phyloP scores from a whole-genome alignment of 208 protist species.

The Angomonas desouzai region DNA sequence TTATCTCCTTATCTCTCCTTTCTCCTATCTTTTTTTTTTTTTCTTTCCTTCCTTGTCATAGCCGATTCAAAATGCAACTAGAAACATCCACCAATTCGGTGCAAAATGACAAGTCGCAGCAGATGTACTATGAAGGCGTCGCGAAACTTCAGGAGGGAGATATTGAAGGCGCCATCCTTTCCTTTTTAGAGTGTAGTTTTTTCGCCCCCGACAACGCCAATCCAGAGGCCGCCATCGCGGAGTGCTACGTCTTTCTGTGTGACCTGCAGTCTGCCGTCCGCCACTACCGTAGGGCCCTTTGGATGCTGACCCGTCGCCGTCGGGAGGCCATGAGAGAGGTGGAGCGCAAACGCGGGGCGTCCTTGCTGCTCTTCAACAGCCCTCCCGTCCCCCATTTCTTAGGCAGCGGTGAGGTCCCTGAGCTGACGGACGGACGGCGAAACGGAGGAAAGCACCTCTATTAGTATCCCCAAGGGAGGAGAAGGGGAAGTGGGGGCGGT shows the following conservation, averaged over 20 bases:
- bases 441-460: neutral
- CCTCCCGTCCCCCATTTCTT: conserved; percentile 8
- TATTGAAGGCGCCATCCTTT: conserved; percentile 54
- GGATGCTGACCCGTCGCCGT: conserved; percentile 31
- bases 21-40: conserved; percentile 13
- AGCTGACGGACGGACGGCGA: conserved; percentile 1
- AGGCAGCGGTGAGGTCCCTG: neutral
- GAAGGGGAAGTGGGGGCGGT: neutral
- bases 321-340: neutral
- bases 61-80: neutral
- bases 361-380: conserved; percentile 3
- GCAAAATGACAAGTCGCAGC: conserved; percentile 17
- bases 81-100: neutral
- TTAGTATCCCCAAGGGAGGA: conserved; percentile 6
- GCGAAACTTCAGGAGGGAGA: conserved; percentile 32
- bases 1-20: conserved; percentile 5
- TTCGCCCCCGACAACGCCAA: conserved; percentile 66
- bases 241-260: conserved; percentile 79
- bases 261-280: conserved; percentile 81
- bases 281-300: conserved; percentile 75
- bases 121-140: conserved; percentile 55
- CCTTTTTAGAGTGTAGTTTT: conserved; percentile 69
- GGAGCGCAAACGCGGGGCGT: conserved; percentile 8
- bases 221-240: conserved; percentile 65
- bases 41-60: neutral